These are phyloP conservation scores for Aspergillus saccharolyticus DNA, from an alignment of 495 filamentous ascomycete species.

Conservation along the genomic window DNA sequence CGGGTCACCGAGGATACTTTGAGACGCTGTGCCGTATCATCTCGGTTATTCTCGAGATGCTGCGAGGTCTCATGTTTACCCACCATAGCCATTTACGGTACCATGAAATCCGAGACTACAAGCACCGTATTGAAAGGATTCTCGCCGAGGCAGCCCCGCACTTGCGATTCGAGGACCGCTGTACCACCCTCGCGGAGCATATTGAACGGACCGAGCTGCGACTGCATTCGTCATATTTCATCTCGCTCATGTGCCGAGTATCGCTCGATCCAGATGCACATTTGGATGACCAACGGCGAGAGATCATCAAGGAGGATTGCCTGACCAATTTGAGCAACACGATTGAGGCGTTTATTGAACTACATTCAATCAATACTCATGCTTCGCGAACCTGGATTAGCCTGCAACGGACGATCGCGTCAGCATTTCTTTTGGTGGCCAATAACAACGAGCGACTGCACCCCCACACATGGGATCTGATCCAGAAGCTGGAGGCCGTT, in stretches of 20 bases:
- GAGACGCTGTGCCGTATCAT: constrained; percentile 52
- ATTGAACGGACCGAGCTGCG: constrained; percentile 53
- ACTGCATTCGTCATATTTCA: constrained; percentile 54
- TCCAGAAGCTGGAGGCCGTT: constrained; percentile 36
- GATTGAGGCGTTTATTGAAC: constrained; percentile 42
- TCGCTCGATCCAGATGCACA: constrained; percentile 45
- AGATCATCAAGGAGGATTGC: constrained; percentile 42
- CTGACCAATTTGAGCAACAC: constrained; percentile 37
- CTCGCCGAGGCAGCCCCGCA: constrained; percentile 48
- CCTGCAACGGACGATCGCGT: constrained; percentile 43
- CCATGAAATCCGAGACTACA: constrained; percentile 46
- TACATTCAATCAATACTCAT: constrained; percentile 38
- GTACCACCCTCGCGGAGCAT: constrained; percentile 44
- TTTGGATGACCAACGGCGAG: constrained; percentile 29
- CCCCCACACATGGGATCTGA: constrained; percentile 32
- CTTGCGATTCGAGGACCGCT: constrained; percentile 45
- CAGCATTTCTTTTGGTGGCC: constrained; percentile 41
- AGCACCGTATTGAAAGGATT: constrained; percentile 47
- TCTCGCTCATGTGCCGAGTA: constrained; percentile 53
- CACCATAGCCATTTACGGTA: constrained; percentile 35
- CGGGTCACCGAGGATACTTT: constrained; percentile 47
- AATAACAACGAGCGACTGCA: constrained; percentile 35
- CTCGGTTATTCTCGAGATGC: constrained; percentile 49
- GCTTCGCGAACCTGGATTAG: constrained; percentile 47
- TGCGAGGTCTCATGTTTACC: constrained; percentile 46